These are phyloP conservation scores for Linnemannia schmuckeri DNA, from an alignment of 192 early-diverging fungal species.

Conservation along the genomic window DNA sequence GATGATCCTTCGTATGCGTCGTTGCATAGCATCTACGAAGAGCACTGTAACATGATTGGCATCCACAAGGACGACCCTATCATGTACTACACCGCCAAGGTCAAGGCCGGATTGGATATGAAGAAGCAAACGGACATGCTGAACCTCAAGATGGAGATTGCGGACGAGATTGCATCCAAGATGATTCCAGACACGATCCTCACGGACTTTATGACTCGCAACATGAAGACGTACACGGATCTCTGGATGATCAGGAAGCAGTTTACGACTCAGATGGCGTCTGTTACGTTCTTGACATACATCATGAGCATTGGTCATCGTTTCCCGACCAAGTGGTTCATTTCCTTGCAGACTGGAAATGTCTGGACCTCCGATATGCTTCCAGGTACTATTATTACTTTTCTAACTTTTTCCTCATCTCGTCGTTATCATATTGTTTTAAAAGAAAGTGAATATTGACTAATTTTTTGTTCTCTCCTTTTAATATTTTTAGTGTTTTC, in stretches of 20 bases:
- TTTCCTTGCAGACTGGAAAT: constrained; percentile 88
- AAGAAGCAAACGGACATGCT: constrained; percentile 74
- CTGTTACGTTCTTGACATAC: constrained; percentile 92
- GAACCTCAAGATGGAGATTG: constrained; percentile 87
- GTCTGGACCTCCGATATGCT: constrained; percentile 90
- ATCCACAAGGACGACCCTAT: constrained; percentile 91
- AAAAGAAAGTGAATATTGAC: background rate
- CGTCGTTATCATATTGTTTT: background rate
- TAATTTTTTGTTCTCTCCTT: background rate
- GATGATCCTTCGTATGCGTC: constrained; percentile 92
- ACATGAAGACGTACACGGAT: constrained; percentile 86
- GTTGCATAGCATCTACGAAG: constrained; percentile 94
- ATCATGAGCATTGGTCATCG: constrained; percentile 90
- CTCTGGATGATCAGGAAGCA: constrained; percentile 96
- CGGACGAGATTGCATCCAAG: constrained; percentile 86
- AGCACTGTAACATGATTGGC: constrained; percentile 79
- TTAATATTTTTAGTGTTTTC: constrained; percentile 55
- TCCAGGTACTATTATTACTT: constrained; percentile 67
- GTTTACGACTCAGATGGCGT: constrained; percentile 92
- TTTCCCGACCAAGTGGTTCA: constrained; percentile 88
- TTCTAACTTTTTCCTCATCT: background rate
- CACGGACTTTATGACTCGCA: constrained; percentile 80
- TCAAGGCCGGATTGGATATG: constrained; percentile 72
- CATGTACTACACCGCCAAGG: constrained; percentile 81
- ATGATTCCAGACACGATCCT: constrained; percentile 91